Base-by-base conservation (phyloP, 345 rosid species). In the Aquilaria sinensis region DNA sequence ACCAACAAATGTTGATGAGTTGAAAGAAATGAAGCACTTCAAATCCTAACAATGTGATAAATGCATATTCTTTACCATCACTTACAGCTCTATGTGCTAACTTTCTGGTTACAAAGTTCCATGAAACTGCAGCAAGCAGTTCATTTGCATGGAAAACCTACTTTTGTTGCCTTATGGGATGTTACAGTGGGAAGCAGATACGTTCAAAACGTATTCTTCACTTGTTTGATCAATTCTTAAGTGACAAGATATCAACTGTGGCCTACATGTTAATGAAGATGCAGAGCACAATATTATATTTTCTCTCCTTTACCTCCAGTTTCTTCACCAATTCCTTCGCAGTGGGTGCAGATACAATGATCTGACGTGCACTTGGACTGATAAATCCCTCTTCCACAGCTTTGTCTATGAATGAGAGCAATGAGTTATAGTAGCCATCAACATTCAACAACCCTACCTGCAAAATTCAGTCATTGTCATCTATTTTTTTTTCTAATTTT, bases 341-440 rank as follows among this genome's bases (percentile, higher is more conserved):
- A 45, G 96, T 86, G 56, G 99, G 97, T 15, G 92, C 97, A 47
- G 97, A 94, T 55, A 83, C 74, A 58, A 94, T 86, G 74, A 94
- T 94, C 70, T 86, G 82, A 61, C 99, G 86, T 10, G 97, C 99
- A 75, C 75, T 85, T 1, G 99, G 75, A 64, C 81, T 83, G 53
- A 90, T 71, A 72, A 94, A 94, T 53, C 99, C 97, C 63, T 94
- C 99, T 79, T 94, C 99, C 41, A 94, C 99, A 5, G 99, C 99
- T 81, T 88, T 94, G 68, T 94, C 97, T 47, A 94, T 83, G 65
- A 94, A 94, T 11, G 95, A 94, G 56, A 94, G 92, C 74, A 94
- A 74, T 45, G 99, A 90, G 71, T 94, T 94, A 78, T 94, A 94
- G 89, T 86, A 94, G 66, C 99, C 99, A 80, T 94, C 99, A 64